These are phyloP conservation scores for Niveomyces coronatus DNA, from an alignment of 2,329 filamentous ascomycete genomes.

Conservation along the genomic window DNA sequence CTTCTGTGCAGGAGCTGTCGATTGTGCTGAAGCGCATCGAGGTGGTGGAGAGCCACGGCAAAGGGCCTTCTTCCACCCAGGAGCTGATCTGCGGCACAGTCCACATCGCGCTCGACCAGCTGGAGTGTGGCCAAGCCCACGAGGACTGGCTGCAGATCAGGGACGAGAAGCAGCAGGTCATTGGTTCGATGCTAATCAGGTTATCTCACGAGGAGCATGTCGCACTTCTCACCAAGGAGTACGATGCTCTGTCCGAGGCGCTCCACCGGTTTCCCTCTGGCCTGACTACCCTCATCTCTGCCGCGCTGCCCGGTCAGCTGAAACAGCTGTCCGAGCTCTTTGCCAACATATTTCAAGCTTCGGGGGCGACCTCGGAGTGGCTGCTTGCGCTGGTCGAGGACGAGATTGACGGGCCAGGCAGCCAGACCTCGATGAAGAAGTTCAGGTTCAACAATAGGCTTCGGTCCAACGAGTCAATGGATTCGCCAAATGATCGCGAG, in stretches of 20 bases:
- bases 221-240: constrained; percentile 78
- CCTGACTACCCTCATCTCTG: constrained; percentile 74
- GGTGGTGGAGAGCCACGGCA: constrained; percentile 12
- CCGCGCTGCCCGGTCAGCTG: constrained; percentile 66
- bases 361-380: constrained; percentile 77
- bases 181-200: constrained; percentile 79
- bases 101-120: constrained; percentile 70
- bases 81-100: constrained; percentile 58
- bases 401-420: constrained; percentile 88
- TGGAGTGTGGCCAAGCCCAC: constrained; percentile 65
- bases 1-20: constrained; percentile 57
- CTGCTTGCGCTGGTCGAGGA: constrained; percentile 88
- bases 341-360: constrained; percentile 91
- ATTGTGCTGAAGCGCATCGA: constrained; percentile 61
- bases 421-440: constrained; percentile 66
- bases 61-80: constrained; percentile 31
- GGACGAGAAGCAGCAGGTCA: constrained; percentile 62
- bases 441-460: constrained; percentile 61
- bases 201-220: constrained; percentile 80
- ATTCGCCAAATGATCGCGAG: constrained; percentile 55
- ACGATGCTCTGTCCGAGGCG: constrained; percentile 70
- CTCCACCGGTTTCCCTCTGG: constrained; percentile 77
- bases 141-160: constrained; percentile 83
- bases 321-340: constrained; percentile 76
- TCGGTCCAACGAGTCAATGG: constrained; percentile 59